A percentile compares a stretch with the other conserved stretches of the same genome.
phyloP scores from a whole-genome alignment of 2,329 filamentous ascomycete genomes.

The Metarhizium anisopliae region DNA sequence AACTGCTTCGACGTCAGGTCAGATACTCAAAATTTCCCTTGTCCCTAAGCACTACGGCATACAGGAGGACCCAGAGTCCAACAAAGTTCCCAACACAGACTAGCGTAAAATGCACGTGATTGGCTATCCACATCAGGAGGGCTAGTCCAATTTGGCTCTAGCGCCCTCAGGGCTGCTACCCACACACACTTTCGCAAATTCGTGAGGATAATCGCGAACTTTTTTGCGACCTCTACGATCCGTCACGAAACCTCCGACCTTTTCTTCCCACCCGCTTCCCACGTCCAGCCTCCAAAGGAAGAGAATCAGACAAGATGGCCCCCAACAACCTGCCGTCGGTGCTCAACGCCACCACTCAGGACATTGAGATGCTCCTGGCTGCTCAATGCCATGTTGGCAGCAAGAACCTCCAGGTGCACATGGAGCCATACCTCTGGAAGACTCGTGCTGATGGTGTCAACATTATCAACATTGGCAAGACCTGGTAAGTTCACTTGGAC shows the following conservation, averaged over 20 bases:
- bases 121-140: background rate
- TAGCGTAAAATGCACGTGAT: constrained; percentile 25
- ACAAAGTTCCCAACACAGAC: constrained; percentile 2
- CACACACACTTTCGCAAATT: constrained; percentile 32
- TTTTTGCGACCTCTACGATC: constrained; percentile 20
- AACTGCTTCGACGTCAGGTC: constrained; percentile 7
- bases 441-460: constrained; percentile 97
- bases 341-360: constrained; percentile 95
- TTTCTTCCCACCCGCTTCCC: constrained; percentile 17
- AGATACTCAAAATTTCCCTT: constrained; percentile 25
- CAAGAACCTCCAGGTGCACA: constrained; percentile 99
- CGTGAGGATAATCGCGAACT: constrained; percentile 30
- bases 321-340: constrained; percentile 86
- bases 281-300: constrained; percentile 23
- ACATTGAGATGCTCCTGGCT: constrained; percentile 99
- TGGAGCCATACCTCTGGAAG: constrained; percentile 99
- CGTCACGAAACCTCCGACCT: constrained; percentile 13
- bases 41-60: background rate
- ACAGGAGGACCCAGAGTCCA: background rate
- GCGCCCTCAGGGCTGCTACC: constrained; percentile 24
- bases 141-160: constrained; percentile 18
- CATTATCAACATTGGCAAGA: constrained; percentile 99
- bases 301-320: constrained; percentile 69
- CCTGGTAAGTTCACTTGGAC: constrained; percentile 60
- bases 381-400: constrained; percentile 93